A percentile compares a stretch with the other conserved stretches of the same genome.
These are phyloP conservation scores for Pseudoscleropodium purum DNA, from an alignment of 225 moss, liverwort and hornwort species.

Conservation along the genomic window DNA sequence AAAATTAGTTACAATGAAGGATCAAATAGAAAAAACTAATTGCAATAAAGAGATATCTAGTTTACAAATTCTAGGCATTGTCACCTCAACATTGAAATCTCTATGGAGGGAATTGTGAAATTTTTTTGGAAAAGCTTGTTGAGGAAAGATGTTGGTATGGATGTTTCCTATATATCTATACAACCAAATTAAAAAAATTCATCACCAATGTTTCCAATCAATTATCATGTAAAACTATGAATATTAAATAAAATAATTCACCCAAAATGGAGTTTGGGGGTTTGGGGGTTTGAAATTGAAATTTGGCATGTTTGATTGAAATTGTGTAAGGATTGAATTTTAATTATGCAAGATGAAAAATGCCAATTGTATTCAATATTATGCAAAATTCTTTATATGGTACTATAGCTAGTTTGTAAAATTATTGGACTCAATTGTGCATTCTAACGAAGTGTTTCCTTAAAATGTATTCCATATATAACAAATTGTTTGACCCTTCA, in stretches of 20 bases:
- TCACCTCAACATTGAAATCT: not conserved
- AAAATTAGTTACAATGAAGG: fast-evolving
- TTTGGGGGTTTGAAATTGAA: not conserved
- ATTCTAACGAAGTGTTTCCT: not conserved
- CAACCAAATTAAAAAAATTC: fast-evolving
- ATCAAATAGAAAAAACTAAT: not conserved
- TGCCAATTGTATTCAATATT: not conserved
- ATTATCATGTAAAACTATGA: not conserved
- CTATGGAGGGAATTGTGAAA: fast-evolving
- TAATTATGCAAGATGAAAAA: not conserved
- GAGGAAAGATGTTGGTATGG: fast-evolving
- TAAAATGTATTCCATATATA: not conserved
- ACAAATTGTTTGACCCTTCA: not conserved
- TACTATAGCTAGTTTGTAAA: not conserved
- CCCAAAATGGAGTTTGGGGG: fast-evolving
- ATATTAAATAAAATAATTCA: not conserved
- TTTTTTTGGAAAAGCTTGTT: not conserved
- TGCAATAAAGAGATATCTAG: not conserved
- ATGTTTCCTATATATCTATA: not conserved
- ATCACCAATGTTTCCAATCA: not conserved
- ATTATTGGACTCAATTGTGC: not conserved
- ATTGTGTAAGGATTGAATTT: not conserved
- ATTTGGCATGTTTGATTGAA: not conserved
- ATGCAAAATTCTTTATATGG: not conserved
- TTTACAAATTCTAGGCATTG: not conserved